Percentiles rank a stretch among this genome's conserved stretches.
These are phyloP conservation scores for Drechslerella coelobrocha DNA, from an alignment of 2,329 filamentous ascomycete genomes.

Conservation along the genomic window DNA sequence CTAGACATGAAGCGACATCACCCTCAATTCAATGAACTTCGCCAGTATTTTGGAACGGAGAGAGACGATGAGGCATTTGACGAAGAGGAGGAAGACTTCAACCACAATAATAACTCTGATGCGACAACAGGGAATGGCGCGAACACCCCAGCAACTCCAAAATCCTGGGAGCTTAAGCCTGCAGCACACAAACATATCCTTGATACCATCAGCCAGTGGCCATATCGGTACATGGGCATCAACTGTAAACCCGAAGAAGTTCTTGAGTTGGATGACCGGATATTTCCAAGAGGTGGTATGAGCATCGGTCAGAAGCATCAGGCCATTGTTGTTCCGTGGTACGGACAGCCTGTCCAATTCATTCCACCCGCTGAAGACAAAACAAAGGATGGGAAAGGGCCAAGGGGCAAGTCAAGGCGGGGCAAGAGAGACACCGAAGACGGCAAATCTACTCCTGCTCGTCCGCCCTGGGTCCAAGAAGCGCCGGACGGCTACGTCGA, in stretches of 20 bases:
- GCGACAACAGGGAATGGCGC: constrained; percentile 41
- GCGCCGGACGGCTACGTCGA: constrained; percentile 84
- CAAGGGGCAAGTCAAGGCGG: constrained; percentile 73
- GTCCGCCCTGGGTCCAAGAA: constrained; percentile 92
- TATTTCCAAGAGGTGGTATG: constrained; percentile 93
- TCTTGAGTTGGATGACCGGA: constrained; percentile 94
- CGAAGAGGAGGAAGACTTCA: constrained; percentile 69
- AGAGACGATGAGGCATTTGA: constrained; percentile 68
- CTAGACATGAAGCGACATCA: constrained; percentile 60
- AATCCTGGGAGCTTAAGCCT: constrained; percentile 31
- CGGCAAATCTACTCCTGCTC: constrained; percentile 77
- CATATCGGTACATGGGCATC: constrained; percentile 91
- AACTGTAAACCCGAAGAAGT: constrained; percentile 96
- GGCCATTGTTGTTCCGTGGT: constrained; percentile 83
- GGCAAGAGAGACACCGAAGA: constrained; percentile 81
- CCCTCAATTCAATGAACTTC: constrained; percentile 59
- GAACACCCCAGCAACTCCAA: constrained; percentile 51
- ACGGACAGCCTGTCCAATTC: constrained; percentile 83
- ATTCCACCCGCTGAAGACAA: constrained; percentile 90
- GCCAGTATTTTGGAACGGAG: constrained; percentile 17
- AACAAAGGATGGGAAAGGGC: constrained; percentile 69
- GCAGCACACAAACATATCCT: constrained; percentile 34
- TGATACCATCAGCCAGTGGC: constrained; percentile 89
- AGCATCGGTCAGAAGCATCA: constrained; percentile 90
- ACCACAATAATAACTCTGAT: constrained; percentile 56